A percentile compares a stretch with the other conserved stretches of the same genome.
These are phyloP conservation scores for Suillus fuscotomentosus DNA, from an alignment of 768 basidiomycete genomes.

Conservation along the genomic window DNA sequence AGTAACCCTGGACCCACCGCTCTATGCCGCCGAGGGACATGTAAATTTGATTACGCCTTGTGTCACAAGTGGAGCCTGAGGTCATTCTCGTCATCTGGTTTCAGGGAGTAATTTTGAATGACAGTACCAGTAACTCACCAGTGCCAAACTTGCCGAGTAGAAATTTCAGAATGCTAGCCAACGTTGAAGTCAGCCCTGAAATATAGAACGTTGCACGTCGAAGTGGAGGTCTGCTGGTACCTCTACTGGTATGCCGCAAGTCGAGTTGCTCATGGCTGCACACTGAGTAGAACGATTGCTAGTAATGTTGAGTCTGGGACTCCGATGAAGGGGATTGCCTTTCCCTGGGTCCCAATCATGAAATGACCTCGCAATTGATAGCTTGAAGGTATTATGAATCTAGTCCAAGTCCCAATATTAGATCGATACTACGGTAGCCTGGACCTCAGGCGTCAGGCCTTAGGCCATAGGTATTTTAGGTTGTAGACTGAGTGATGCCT, in stretches of 20 bases:
- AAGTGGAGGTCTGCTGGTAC: neutral
- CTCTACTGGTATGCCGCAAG: neutral
- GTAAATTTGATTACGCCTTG: neutral
- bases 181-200: neutral
- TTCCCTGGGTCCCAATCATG: neutral
- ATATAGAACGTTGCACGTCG: neutral
- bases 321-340: neutral
- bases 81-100: neutral
- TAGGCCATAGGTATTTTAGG: neutral
- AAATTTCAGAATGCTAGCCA: neutral
- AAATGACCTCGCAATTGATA: neutral
- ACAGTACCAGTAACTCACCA: neutral
- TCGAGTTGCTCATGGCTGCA: neutral
- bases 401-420: neutral
- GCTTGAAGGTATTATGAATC: neutral
- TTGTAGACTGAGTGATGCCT: neutral
- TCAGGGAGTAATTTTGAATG: neutral
- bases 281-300: neutral
- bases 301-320: neutral
- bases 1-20: neutral
- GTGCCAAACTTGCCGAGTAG: neutral
- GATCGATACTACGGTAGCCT: conserved; percentile 37
- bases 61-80: neutral
- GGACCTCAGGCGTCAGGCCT: neutral
- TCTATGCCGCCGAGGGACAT: neutral